Conservation (phyloP, 202 grass and related monocot species). For the Hordeum pubiflorum region DNA sequence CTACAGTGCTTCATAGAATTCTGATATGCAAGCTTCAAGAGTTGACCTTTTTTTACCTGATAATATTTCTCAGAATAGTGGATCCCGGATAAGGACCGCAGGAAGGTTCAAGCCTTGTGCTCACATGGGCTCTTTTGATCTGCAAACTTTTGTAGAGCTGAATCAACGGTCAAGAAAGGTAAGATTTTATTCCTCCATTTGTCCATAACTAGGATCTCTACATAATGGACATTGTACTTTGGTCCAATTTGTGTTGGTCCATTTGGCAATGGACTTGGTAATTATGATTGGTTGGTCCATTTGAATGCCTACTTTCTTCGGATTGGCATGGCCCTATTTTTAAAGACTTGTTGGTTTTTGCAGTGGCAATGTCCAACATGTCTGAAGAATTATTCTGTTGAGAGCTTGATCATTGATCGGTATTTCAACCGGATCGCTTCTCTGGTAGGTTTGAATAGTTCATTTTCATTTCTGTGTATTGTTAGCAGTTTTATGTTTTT, state of each 20-base stretch:
- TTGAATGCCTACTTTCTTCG: not conserved
- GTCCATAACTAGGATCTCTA: not conserved
- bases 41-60: slow-evolving; percentile 8
- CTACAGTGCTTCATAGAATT: not conserved
- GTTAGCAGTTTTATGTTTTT: slow-evolving; percentile 14
- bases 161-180: slow-evolving; percentile 94
- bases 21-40: not conserved
- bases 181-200: slow-evolving; percentile 3
- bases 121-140: slow-evolving; percentile 96
- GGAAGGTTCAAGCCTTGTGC: slow-evolving; percentile 88
- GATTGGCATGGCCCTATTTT: not conserved
- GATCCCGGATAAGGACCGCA: slow-evolving; percentile 74
- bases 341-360: slow-evolving; percentile 36
- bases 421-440: slow-evolving; percentile 91
- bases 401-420: slow-evolving; percentile 83
- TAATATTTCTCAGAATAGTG: slow-evolving; percentile 63
- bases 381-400: slow-evolving; percentile 86
- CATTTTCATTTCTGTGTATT: not conserved
- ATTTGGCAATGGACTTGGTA: not conserved
- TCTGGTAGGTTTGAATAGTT: slow-evolving; percentile 46
- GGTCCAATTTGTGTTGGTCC: not conserved
- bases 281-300: not conserved
- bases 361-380: slow-evolving; percentile 99
- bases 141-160: slow-evolving; percentile 89
- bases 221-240: not conserved